phyloP scores from a whole-genome alignment of 2,329 filamentous ascomycete genomes.

The Seiridium cupressi region DNA sequence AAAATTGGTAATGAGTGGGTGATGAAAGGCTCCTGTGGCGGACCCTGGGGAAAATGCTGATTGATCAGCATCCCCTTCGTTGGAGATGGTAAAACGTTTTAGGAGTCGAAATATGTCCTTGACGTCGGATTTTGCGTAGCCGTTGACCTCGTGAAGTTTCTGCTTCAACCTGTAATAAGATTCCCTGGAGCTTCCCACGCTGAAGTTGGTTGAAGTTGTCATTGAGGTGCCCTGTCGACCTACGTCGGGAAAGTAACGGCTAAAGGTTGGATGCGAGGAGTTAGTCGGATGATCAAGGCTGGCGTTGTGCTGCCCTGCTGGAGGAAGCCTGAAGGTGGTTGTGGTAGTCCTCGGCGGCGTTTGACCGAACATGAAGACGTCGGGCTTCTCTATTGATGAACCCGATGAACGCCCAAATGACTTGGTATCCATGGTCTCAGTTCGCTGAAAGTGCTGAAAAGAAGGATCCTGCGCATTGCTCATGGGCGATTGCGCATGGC shows the following conservation, averaged over 20 bases:
- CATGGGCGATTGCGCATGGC: not conserved
- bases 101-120: slow-evolving; percentile 23
- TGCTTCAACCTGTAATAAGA: slow-evolving; percentile 11
- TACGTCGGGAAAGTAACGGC: slow-evolving; percentile 19
- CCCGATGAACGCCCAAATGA: slow-evolving; percentile 20
- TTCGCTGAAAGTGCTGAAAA: slow-evolving; percentile 11
- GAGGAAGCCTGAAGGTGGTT: not conserved
- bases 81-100: slow-evolving; percentile 28
- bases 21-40: not conserved
- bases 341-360: not conserved
- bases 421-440: slow-evolving; percentile 18
- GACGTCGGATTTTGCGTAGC: slow-evolving; percentile 24
- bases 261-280: not conserved
- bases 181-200: slow-evolving; percentile 32
- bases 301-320: not conserved
- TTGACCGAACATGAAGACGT: not conserved
- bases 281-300: slow-evolving; percentile 9
- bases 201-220: slow-evolving; percentile 36
- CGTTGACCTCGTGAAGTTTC: slow-evolving; percentile 2
- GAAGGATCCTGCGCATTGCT: slow-evolving; percentile 14
- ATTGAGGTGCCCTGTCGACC: slow-evolving; percentile 31
- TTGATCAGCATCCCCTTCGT: slow-evolving; percentile 17
- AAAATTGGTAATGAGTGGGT: not conserved
- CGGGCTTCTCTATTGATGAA: slow-evolving; percentile 18
- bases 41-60: slow-evolving; percentile 6